Conservation (phyloP, 768 basidiomycete species). For the Auriscalpium microsporum region DNA sequence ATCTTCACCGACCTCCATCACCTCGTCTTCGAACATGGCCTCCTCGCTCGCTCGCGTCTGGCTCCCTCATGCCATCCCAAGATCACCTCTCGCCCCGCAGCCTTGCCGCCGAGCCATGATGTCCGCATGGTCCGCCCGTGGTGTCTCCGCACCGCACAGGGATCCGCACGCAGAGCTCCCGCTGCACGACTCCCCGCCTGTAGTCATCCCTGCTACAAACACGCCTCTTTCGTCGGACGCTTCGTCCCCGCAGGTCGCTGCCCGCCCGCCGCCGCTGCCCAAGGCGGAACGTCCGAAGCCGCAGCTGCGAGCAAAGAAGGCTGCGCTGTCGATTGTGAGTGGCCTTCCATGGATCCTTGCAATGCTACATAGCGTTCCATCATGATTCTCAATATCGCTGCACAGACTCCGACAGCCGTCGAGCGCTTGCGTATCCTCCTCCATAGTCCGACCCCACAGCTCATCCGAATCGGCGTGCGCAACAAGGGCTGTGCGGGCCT, state of each 20-base stretch:
- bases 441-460: slow-evolving; percentile 77
- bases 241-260: slow-evolving; percentile 62
- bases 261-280: slow-evolving; percentile 63
- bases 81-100: slow-evolving; percentile 22
- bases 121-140: slow-evolving; percentile 46
- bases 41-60: slow-evolving; percentile 4
- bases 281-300: slow-evolving; percentile 57
- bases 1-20: slow-evolving; percentile 8
- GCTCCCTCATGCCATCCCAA: slow-evolving; percentile 2
- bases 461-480: slow-evolving; percentile 90
- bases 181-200: slow-evolving; percentile 41
- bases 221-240: slow-evolving; percentile 45
- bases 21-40: neutral
- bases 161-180: slow-evolving; percentile 15
- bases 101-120: slow-evolving; percentile 54
- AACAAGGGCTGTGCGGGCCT: slow-evolving; percentile 97
- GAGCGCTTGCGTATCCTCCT: slow-evolving; percentile 63
- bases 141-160: slow-evolving; percentile 18
- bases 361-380: neutral
- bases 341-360: neutral
- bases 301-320: slow-evolving; percentile 61
- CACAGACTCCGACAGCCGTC: slow-evolving; percentile 75
- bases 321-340: slow-evolving; percentile 67
- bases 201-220: slow-evolving; percentile 38
- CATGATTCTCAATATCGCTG: neutral